Conservation (phyloP, 2,329 filamentous ascomycete species). For the Penicillium sp. region DNA sequence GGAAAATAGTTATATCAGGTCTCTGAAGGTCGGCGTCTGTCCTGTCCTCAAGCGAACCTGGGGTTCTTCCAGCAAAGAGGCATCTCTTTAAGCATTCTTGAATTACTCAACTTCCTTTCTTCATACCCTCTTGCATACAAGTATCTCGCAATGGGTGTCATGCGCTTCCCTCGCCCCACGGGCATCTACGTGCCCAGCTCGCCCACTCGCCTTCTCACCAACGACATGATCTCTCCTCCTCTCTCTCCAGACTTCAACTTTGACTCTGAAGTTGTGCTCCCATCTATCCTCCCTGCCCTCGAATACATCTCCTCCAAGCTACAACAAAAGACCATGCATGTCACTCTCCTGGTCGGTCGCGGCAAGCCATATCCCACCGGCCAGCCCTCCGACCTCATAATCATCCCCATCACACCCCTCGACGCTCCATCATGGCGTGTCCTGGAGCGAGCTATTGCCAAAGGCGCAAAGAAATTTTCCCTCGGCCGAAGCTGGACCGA, state of each 20-base stretch:
- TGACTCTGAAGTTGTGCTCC: constrained; percentile 40
- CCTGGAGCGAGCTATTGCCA: constrained; percentile 39
- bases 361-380: constrained; percentile 44
- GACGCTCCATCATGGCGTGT: constrained; percentile 34
- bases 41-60: neutral
- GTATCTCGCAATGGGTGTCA: constrained; percentile 35
- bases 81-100: neutral
- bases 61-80: constrained; percentile 2
- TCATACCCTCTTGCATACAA: neutral
- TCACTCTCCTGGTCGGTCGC: constrained; percentile 45
- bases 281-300: constrained; percentile 41
- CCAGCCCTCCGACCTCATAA: constrained; percentile 40
- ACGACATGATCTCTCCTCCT: constrained; percentile 46
- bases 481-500: constrained; percentile 44
- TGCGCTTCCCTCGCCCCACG: constrained; percentile 38
- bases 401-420: constrained; percentile 40
- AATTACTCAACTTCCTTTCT: neutral
- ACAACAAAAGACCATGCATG: constrained; percentile 41
- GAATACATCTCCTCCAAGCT: constrained; percentile 47
- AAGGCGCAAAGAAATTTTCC: constrained; percentile 41
- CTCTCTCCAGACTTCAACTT: constrained; percentile 42
- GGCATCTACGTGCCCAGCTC: constrained; percentile 40
- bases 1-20: constrained; percentile 22
- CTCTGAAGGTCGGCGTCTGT: neutral
- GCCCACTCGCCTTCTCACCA: constrained; percentile 39